These are phyloP conservation scores for Arctostaphylos glauca DNA, from an alignment of 148 eudicot species.

Conservation along the genomic window DNA sequence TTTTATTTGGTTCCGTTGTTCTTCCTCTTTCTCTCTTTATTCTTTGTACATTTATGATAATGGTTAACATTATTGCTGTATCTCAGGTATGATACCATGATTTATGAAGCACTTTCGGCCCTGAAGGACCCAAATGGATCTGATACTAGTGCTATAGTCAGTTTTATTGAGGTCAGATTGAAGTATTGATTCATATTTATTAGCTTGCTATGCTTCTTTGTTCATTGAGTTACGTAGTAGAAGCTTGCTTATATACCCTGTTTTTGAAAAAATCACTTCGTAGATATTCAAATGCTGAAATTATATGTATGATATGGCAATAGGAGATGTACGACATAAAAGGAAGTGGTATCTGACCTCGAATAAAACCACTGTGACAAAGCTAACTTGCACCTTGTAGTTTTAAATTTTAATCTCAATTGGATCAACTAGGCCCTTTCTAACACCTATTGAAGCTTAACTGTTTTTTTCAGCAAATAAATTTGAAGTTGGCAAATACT, in stretches of 20 bases:
- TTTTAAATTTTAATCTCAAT: not conserved
- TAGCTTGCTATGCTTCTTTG: not conserved
- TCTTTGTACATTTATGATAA: not conserved
- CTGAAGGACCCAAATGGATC: constrained; percentile 61
- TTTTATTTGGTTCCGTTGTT: not conserved
- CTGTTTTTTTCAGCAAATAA: not conserved
- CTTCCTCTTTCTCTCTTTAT: not conserved
- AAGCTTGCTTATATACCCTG: not conserved
- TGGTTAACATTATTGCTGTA: constrained; percentile 15
- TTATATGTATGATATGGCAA: not conserved
- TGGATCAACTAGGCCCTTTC: not conserved
- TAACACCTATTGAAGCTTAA: not conserved
- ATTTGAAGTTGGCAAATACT: not conserved
- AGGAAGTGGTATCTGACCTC: not conserved
- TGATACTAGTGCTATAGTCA: constrained; percentile 52
- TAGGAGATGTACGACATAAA: not conserved
- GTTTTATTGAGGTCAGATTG: constrained; percentile 64
- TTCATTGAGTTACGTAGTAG: constrained; percentile 8
- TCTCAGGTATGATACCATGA: constrained; percentile 60
- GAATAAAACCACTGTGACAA: not conserved
- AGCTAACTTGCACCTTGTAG: not conserved
- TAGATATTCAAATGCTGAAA: not conserved
- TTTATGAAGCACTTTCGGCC: constrained; percentile 69
- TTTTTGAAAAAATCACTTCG: not conserved
- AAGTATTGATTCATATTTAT: not conserved